Evolutionary conservation across 148 eudicot genomes (phyloP).

Genomic region (Polygonum maritimum): DNA sequence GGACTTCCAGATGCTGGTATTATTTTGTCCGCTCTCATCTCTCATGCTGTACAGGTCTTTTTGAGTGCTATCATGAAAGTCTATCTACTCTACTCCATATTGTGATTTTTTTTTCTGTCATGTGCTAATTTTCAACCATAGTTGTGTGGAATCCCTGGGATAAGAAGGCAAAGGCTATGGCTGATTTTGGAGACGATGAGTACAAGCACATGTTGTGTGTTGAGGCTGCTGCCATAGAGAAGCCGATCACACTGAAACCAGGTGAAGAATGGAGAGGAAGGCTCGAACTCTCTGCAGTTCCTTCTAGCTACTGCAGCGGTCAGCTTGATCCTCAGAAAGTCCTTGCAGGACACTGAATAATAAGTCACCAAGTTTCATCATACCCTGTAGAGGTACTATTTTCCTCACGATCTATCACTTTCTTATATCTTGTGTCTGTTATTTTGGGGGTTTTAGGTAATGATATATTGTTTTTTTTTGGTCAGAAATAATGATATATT

Average conservation of each 20-base stretch:
- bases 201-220: slow-evolving; percentile 87
- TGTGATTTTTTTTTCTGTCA: neutral
- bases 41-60: neutral
- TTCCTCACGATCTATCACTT: neutral
- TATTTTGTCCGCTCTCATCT: slow-evolving; percentile 6
- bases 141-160: slow-evolving; percentile 99
- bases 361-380: slow-evolving; percentile 13
- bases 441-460: too few relatives aligned
- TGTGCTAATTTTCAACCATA: slow-evolving; percentile 17
- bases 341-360: slow-evolving; percentile 32
- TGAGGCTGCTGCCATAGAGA: slow-evolving; percentile 87
- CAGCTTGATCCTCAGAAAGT: slow-evolving; percentile 80
- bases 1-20: slow-evolving; percentile 98
- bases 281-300: slow-evolving; percentile 74
- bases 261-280: slow-evolving; percentile 95
- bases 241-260: slow-evolving; percentile 74
- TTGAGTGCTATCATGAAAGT: too few relatives aligned
- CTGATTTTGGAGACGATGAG: slow-evolving; percentile 86
- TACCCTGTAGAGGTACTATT: slow-evolving; percentile 36
- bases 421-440: neutral
- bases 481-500: too few relatives aligned
- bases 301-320: slow-evolving; percentile 84
- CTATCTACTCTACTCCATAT: too few relatives aligned
- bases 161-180: slow-evolving; percentile 79
- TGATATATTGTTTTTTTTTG: too few relatives aligned